Evolutionary conservation across 1,284 basidiomycete species (phyloP), one percentile per base, ranked within the genome.

Genomic region (Cryptococcus wingfieldii): DNA sequence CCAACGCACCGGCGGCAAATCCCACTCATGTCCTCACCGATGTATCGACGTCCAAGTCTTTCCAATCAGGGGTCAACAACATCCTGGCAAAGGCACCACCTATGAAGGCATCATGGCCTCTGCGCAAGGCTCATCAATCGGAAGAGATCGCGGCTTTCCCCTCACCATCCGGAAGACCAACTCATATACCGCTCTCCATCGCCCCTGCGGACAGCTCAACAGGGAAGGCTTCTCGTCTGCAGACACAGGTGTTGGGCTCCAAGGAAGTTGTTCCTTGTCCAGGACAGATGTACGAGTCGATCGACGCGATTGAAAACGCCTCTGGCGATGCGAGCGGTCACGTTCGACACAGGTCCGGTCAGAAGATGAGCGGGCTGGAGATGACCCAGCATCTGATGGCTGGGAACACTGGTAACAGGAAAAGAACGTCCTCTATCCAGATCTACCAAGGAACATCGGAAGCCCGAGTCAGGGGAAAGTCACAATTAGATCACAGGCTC

Each of bases 351-450:
- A 34, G 10, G 31, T 34, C 31, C 4, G 31, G 31, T 10, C 31
- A 34, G 5, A 49, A 34, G 25, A 51, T 58, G 56, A 54, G 31
- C 13, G 56, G 53, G 2, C 41, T 54, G 27, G 53, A 58, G 14
- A 42, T 54, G 5, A 51, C 53, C 14, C 5, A 54, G n/a, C 56
- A 58, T 38, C 49, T 58, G 10, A 42, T 58, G 34, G 13, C 37
- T 9, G 23, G 38, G 34, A 49, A 45, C 6, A 19, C n/a, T 28
- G 23, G 23, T 23, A 23, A 23, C 23, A 23, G 23, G 23, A 34
- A 6, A 10, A 34, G 16, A 38, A 48, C 13, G 19, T 53, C 47
- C 19, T 3, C 38, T 6, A 7, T 25, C 39, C 19, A 51, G 34
- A 25, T 16, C 37, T 5, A 37, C 34, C 31, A 14, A 45, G 19